Base-by-base conservation (phyloP, 2,329 filamentous ascomycete genomes). In the Dothistroma septosporum region DNA sequence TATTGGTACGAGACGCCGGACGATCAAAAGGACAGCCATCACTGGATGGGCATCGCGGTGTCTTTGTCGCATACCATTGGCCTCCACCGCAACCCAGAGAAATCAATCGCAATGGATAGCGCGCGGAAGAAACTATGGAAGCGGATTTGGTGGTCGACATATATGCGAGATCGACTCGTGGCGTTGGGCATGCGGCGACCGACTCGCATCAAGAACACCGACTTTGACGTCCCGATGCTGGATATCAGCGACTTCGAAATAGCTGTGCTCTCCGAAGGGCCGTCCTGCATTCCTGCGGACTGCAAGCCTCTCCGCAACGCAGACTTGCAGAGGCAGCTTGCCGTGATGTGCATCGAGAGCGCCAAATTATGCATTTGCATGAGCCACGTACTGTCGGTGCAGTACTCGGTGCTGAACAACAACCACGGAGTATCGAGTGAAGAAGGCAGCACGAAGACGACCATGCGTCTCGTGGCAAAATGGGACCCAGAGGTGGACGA, bases 1-100 rank as follows among this genome's bases (percentile, higher is more conserved):
- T 96, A 96, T 75, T 97, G 93, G 89, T 97, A 97, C 74, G 92
- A 97, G 76, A 96, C 91, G 12, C 92, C 92, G 0, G 92, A 97
- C 76, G 93, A 97, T 74, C 91, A 96, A 73, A 97, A 97, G 76
- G 93, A 97, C 74, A 97, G 92, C 50, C 97, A 93, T 90, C 92
- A 97, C 73, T 97, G 92, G 93, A 96, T 97, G 90, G 93, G 93
- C 19, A 91, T 97, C 41, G 93, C 92, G 47, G 90, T 96, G 61
- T 96, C 92, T 12, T 80, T 97, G 52, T 92, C 92, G 56, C 91
- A 96, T 75, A 96, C 92, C 12, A 96, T 97, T 65, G 92, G 93
- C 6, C 82, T 97, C 19, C 92, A 97, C 75, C 89, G 92, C 64
- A 90, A 96, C 69, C 91, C 92, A 1, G 84, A 84, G 32, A 88